Conservation (phyloP, 495 filamentous ascomycete genomes). For the Lineolata rhizophorae region DNA sequence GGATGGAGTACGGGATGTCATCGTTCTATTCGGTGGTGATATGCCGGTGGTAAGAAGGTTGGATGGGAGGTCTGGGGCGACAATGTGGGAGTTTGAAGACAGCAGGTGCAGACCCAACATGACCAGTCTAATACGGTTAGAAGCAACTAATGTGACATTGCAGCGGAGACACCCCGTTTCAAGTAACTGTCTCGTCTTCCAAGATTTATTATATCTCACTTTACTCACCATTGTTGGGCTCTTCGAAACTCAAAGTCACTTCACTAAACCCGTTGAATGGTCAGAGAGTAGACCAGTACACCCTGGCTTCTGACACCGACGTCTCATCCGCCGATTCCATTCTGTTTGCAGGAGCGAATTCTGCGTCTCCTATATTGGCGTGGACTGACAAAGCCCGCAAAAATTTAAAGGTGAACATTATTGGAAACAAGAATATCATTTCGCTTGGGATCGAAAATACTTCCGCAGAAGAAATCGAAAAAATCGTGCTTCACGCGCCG, state of each 20-base stretch:
- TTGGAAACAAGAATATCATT: slow-evolving; percentile 45
- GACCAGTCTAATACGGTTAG: slow-evolving; percentile 3
- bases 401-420: slow-evolving; percentile 54
- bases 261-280: slow-evolving; percentile 51
- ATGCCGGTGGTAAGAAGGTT: slow-evolving; percentile 39
- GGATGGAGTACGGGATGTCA: slow-evolving; percentile 35
- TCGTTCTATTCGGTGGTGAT: slow-evolving; percentile 41
- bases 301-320: slow-evolving; percentile 50
- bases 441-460: slow-evolving; percentile 27
- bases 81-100: slow-evolving; percentile 54
- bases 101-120: slow-evolving; percentile 11
- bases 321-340: slow-evolving; percentile 43
- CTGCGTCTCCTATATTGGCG: slow-evolving; percentile 57
- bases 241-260: slow-evolving; percentile 50
- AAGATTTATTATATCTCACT: slow-evolving; percentile 59
- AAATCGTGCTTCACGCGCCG: slow-evolving; percentile 53
- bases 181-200: slow-evolving; percentile 52
- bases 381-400: slow-evolving; percentile 55
- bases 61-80: slow-evolving; percentile 45
- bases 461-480: slow-evolving; percentile 34
- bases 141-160: slow-evolving; percentile 5
- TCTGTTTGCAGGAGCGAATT: slow-evolving; percentile 62
- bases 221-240: slow-evolving; percentile 40
- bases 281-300: slow-evolving; percentile 37
- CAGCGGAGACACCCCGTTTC: slow-evolving; percentile 48